Conservation (phyloP, 1,284 basidiomycete genomes). For the Vanrija humicola region DNA sequence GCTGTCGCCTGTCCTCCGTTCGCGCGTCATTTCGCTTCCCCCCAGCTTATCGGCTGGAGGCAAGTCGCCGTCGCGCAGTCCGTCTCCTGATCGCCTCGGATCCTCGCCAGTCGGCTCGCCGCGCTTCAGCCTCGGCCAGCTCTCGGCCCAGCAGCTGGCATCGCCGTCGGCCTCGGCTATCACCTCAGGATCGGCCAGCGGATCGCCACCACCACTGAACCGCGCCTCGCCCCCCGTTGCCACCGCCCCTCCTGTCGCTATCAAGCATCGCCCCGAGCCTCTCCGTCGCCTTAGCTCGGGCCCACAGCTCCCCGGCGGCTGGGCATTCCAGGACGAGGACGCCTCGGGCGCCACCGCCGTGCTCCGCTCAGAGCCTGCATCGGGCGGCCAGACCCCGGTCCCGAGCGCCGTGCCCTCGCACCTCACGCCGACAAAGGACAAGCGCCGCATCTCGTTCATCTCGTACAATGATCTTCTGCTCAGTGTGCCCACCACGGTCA, state of each 20-base stretch:
- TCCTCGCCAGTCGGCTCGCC: conserved; percentile 1
- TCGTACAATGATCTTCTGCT: conserved; percentile 77
- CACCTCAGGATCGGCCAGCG: neutral
- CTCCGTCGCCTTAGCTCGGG: conserved; percentile 32
- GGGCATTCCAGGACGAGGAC: conserved; percentile 27
- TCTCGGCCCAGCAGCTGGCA: conserved; percentile 15
- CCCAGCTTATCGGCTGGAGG: neutral
- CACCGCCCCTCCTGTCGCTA: neutral
- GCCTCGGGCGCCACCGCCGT: conserved; percentile 3
- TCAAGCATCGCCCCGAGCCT: conserved; percentile 29
- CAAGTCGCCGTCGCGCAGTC: conserved; percentile 8
- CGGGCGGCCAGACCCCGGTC: no score
- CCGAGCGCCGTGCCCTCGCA: conserved; percentile 52
- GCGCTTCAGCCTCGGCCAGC: conserved; percentile 13
- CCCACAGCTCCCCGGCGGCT: conserved; percentile 42
- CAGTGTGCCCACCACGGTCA: conserved; percentile 65
- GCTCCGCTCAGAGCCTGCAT: neutral
- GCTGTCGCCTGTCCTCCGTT: conserved; percentile 22
- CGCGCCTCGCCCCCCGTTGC: neutral
- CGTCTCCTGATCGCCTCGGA: conserved; percentile 12
- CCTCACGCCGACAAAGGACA: conserved; percentile 52
- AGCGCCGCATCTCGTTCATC: conserved; percentile 70
- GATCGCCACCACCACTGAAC: no score
- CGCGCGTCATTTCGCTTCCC: conserved; percentile 10
- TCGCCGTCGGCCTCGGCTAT: neutral